These are phyloP conservation scores for Diplotaxis tenuifolia DNA, from an alignment of 345 rosid species.

Conservation along the genomic window DNA sequence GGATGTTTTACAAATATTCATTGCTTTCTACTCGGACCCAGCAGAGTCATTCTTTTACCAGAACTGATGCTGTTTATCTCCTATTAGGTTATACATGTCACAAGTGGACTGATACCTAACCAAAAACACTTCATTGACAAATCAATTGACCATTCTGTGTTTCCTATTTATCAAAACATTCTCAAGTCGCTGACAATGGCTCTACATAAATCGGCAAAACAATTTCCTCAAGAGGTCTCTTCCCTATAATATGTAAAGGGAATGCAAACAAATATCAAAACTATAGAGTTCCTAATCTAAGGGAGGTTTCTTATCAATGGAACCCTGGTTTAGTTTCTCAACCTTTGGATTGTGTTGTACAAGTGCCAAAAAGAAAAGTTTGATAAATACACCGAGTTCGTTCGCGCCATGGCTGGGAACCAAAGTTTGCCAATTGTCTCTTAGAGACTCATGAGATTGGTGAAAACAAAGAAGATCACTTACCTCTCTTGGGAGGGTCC, in stretches of 20 bases:
- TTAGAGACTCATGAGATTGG: conserved; percentile 14
- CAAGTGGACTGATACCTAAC: neutral
- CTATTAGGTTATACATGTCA: neutral
- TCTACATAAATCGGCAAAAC: neutral
- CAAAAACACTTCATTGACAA: neutral
- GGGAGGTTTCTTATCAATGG: neutral
- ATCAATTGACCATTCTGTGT: neutral
- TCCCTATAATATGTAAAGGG: neutral
- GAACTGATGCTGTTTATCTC: neutral
- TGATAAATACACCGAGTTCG: conserved; percentile 7
- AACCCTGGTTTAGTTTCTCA: conserved; percentile 22
- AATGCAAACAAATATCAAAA: neutral
- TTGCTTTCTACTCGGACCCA: conserved; percentile 46
- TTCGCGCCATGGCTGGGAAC: conserved; percentile 2
- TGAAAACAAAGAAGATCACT: neutral
- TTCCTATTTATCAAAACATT: neutral
- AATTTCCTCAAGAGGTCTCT: neutral
- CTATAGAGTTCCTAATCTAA: conserved; percentile 4
- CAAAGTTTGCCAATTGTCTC: conserved; percentile 18
- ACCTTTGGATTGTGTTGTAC: neutral
- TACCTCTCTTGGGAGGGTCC: conserved; percentile 33
- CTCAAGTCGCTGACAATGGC: neutral
- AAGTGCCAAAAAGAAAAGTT: neutral
- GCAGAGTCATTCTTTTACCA: neutral
- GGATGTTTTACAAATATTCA: neutral